Percentiles rank a stretch among this genome's conserved stretches.
Conservation (phyloP, 2,329 filamentous ascomycete genomes). For the Escovopsis weberi region DNA sequence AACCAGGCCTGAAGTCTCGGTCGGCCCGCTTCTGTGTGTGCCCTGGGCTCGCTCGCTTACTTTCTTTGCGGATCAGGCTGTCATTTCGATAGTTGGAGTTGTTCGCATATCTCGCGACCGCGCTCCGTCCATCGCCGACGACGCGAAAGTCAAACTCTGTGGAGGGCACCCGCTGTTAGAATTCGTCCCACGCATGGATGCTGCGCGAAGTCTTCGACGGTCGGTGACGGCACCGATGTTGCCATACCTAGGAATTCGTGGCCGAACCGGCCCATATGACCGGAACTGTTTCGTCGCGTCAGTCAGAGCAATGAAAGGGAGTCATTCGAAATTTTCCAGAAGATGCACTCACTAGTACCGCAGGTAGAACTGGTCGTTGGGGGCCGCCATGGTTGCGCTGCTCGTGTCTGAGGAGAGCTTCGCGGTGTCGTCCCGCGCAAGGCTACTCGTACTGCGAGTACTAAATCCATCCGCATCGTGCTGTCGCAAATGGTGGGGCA, state of each 20-base stretch:
- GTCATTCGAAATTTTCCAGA: no score
- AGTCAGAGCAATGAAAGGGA: background rate
- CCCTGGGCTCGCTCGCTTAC: slow-evolving; percentile 38
- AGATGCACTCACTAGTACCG: slow-evolving; percentile 76
- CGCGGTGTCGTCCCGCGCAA: slow-evolving; percentile 3
- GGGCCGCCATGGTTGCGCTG: slow-evolving; percentile 41
- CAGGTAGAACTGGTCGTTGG: slow-evolving; percentile 80
- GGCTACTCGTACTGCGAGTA: background rate
- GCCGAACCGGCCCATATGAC: slow-evolving; percentile 91
- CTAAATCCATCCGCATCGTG: background rate
- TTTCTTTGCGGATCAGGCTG: slow-evolving; percentile 97
- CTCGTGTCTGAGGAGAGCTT: background rate
- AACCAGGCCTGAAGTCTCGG: no score
- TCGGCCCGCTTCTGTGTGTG: background rate
- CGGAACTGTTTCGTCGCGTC: slow-evolving; percentile 49
- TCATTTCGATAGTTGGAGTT: slow-evolving; percentile 99
- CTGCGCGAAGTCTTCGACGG: background rate
- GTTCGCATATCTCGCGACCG: slow-evolving; percentile 92
- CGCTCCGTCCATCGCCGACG: slow-evolving; percentile 82
- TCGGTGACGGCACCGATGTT: background rate
- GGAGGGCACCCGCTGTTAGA: background rate
- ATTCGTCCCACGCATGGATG: background rate
- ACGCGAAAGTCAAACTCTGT: slow-evolving; percentile 93
- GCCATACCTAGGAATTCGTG: slow-evolving; percentile 84
- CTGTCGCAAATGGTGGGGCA: slow-evolving; percentile 9